Evolutionary conservation across 2,329 filamentous ascomycete species (phyloP).

Genomic region (Endoconidiophora polonica): DNA sequence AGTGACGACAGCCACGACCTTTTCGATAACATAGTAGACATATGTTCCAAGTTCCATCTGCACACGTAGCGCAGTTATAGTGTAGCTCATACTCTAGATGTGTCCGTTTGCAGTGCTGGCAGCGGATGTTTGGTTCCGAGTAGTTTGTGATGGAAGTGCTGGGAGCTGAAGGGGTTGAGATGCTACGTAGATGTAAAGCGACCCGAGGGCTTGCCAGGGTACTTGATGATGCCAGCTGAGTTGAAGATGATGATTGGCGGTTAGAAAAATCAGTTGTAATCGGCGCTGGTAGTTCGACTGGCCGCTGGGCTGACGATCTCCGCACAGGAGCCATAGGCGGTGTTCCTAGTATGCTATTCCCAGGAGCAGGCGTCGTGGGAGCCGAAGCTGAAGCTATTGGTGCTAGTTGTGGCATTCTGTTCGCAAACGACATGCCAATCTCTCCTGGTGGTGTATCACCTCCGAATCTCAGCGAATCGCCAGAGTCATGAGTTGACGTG

Average conservation of each 20-base stretch:
- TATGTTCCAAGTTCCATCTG: conserved; percentile 56
- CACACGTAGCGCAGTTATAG: conserved; percentile 62
- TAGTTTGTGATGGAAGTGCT: neutral
- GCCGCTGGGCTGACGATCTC: neutral
- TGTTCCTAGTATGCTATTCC: neutral
- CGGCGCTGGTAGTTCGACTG: neutral
- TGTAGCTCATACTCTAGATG: conserved; percentile 77
- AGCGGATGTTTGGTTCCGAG: conserved; percentile 54
- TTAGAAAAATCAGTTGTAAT: neutral
- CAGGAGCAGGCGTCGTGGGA: neutral
- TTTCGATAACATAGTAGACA: conserved; percentile 66
- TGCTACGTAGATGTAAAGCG: conserved; percentile 1
- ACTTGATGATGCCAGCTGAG: neutral
- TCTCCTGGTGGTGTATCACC: neutral
- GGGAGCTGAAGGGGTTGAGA: neutral
- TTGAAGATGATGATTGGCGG: neutral
- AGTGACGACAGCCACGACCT: conserved; percentile 64
- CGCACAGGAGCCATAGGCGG: neutral
- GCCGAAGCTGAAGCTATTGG: neutral
- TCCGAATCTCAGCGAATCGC: neutral
- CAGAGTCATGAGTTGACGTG: neutral
- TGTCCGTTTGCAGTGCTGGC: conserved; percentile 49
- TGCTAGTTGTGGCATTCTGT: conserved; percentile 5
- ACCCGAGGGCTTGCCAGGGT: neutral
- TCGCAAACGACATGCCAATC: conserved; percentile 5